Conservation (phyloP, 2,329 filamentous ascomycete species). For the Claviceps fusiformis region DNA sequence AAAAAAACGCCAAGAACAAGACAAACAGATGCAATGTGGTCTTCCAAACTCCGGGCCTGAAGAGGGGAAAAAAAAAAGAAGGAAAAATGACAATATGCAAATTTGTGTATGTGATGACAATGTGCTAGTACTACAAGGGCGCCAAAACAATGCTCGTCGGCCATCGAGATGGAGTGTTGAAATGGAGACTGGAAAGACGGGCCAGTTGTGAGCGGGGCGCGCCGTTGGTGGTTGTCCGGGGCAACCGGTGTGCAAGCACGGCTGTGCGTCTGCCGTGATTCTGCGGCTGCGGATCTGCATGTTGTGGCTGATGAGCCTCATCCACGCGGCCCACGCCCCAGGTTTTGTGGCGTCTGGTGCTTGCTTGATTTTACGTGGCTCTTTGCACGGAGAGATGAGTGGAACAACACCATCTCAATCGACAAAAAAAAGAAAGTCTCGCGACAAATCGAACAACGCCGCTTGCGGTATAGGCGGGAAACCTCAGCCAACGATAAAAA, state of each 20-base stretch:
- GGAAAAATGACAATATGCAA: constrained; percentile 9
- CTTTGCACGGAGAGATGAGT: too few relatives aligned
- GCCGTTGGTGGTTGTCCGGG: constrained; percentile 23
- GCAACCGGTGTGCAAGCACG: constrained; percentile 13
- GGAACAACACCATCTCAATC: not conserved
- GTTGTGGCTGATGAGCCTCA: not conserved
- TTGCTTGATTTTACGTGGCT: not conserved
- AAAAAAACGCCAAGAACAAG: constrained; percentile 6
- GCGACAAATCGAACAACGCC: not conserved
- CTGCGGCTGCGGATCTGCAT: not conserved
- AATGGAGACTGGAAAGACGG: constrained; percentile 1
- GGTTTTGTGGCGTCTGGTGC: not conserved
- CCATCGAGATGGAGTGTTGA: constrained; percentile 5
- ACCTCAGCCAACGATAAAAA: not conserved
- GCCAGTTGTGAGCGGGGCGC: constrained; percentile 12
- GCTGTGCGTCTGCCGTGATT: not conserved
- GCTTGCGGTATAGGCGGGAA: not conserved
- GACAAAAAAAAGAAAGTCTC: not conserved
- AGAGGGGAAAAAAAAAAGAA: not conserved
- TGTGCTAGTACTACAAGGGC: constrained; percentile 1
- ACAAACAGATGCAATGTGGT: constrained; percentile 4
- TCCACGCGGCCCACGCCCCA: too few relatives aligned
- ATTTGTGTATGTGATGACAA: constrained; percentile 9
- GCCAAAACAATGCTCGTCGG: constrained; percentile 8
- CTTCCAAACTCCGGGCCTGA: not conserved